Conservation (phyloP, 2,329 filamentous ascomycete genomes). For the Daldinia sp. region DNA sequence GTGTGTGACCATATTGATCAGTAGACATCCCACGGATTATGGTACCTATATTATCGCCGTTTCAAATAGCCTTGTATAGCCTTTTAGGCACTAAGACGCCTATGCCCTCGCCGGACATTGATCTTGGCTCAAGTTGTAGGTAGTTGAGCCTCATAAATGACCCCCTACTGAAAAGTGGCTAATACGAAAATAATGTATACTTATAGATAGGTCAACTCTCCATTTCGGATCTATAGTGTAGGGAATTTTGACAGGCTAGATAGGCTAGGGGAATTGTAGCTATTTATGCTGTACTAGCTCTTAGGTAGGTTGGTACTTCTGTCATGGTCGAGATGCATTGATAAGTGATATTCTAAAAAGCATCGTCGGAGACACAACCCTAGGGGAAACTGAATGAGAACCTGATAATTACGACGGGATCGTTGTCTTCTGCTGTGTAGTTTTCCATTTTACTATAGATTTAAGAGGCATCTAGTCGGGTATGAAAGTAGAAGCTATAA, state of each 20-base stretch:
- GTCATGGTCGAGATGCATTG: not conserved
- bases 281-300: not conserved
- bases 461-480: too few species aligned
- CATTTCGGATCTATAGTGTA: not conserved
- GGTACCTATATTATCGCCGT: constrained; percentile 47
- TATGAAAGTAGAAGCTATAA: too few species aligned
- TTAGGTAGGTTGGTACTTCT: not conserved
- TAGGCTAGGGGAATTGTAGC: not conserved
- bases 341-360: not conserved
- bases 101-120: constrained; percentile 52
- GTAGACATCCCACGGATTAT: constrained; percentile 25
- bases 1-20: constrained; percentile 5
- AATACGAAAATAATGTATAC: not conserved
- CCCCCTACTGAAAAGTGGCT: not conserved
- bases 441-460: not conserved
- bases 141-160: not conserved
- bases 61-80: constrained; percentile 51
- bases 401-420: not conserved
- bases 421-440: not conserved
- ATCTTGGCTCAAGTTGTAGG: not conserved
- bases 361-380: not conserved
- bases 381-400: not conserved
- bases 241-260: not conserved
- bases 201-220: not conserved
- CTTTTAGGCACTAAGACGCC: constrained; percentile 39